Base-by-base conservation (phyloP, 768 basidiomycete species). In the Trametes gibbosa region DNA sequence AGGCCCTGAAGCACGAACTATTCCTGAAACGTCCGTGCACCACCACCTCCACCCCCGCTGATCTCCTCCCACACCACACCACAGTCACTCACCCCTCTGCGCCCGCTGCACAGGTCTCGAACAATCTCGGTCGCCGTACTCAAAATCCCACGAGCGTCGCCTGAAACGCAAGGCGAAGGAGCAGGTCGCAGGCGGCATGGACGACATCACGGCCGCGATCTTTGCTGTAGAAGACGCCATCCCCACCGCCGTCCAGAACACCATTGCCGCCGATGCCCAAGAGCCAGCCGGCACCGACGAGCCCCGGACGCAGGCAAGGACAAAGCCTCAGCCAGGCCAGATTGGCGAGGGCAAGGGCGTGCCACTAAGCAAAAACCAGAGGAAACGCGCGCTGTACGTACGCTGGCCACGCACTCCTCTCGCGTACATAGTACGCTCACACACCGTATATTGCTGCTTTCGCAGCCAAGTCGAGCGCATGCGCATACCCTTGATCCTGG, bases 121-220 rank as follows among this genome's bases (percentile, higher is more conserved):
- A 58, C 71, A 76, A 3, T 75, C 77, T 6, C 73, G 71, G 39
- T 73, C 77, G 0, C 83, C 84, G 19, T 84, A 87, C 67, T 91
- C 90, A 0, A 91, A 85, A 71, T 86, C 84, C 19, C 90, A 91
- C 67, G 75, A 73, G 43, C 82, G 89, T 23, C 83, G 90, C 29
- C 66, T 86, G 67, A 90, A 89, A 68, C 84, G 84, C 64, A 89
- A 84, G 67, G 84, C 80, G 49, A 84, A 79, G 35, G 73, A 75
- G 47, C 64, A 73, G 58, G 68, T 75, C 41, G 72, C 65, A n/a
- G 69, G 74, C 40, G 73, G 70, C 23, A 58, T 77, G 56, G 57
- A 56, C 19, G 69, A 71, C 19, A 68, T 77, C 49, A 77, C 81
- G 58, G 72, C 71, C 7, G 86, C 79, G n/a, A 77, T 90, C 61